Evolutionary conservation across 371 early-diverging fungal species (phyloP), one percentile per base, ranked within the genome.

Genomic region (Neoconidiobolus thromboides): DNA sequence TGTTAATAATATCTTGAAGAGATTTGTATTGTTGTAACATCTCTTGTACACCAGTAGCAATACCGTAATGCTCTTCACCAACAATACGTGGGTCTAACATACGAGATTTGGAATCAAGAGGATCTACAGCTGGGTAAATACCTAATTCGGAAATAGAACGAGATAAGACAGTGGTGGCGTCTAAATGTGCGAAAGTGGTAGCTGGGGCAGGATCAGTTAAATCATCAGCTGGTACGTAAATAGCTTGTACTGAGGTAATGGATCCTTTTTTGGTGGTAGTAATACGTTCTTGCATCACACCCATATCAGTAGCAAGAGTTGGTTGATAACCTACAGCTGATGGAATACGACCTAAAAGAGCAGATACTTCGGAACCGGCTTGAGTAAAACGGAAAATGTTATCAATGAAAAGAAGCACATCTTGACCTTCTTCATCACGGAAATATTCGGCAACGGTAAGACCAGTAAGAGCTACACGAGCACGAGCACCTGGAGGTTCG

Each of bases 281-380:
- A 75, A 96, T 96, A 82, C 96, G 88, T 75, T 96, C 96, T 79
- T 96, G 93, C 93, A 96, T 94, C 70, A 78, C 78, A 86, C 94
- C 96, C 73, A 72, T 72, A 66, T 72, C 73, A 47, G 68, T 72
- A 63, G 68, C 66, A 12, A 62, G 57, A 26, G 96, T 96, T 70
- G 96, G 96, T 77, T 96, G 96, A 83, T 96, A 96, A 81, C 96
- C 96, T 79, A 96, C 96, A 78, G 96, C 96, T 61, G 94, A 94
- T 67, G 96, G 95, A 71, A 96, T 96, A 91, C 96, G 95, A 74
- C 94, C 94, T 68, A 96, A 81, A 73, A 96, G 78, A 62, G 96
- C 95, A 73, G 96, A 96, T 75, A 90, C 90, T 72, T 89, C 86
- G 65, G 89, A 88, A 85, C 89, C 89, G 75, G 89, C 89, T 76